A percentile compares a stretch with the other conserved stretches of the same genome.
Conservation (phyloP, 306 rosid genomes). For the Cajanus cajan region DNA sequence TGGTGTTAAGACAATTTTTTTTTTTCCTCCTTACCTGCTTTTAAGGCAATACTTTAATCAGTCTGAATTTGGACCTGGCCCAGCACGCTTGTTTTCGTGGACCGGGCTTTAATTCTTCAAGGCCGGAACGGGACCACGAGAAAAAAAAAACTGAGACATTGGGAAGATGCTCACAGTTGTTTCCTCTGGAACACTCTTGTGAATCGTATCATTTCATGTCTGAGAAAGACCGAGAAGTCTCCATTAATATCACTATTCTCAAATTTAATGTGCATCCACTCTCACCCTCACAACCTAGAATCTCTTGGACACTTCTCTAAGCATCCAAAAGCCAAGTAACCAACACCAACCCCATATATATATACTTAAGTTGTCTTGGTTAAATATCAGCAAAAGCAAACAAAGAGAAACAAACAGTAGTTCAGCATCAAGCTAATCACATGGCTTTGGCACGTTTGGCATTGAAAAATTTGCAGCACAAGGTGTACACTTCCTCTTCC, state of each 20-base stretch:
- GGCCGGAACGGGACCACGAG: not conserved
- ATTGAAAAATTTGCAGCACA: conserved; percentile 52
- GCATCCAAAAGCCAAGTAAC: conserved; percentile 27
- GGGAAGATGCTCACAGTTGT: not conserved
- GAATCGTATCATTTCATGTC: not conserved
- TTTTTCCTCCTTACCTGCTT: too few species aligned
- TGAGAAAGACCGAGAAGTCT: conserved; percentile 49
- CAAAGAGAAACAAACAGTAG: not conserved
- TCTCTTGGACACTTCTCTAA: conserved; percentile 50
- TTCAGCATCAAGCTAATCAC: not conserved
- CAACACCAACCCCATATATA: not conserved
- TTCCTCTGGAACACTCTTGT: conserved; percentile 39
- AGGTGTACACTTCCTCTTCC: conserved; percentile 38
- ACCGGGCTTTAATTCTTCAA: not conserved
- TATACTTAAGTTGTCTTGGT: conserved; percentile 32
- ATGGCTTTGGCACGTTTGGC: conserved; percentile 83
- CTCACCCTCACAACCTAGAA: conserved; percentile 31
- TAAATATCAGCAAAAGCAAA: not conserved
- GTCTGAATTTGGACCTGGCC: not conserved
- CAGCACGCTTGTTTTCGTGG: not conserved
- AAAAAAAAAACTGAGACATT: not conserved
- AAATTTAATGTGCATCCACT: not conserved
- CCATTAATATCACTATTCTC: not conserved
- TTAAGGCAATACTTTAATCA: too few species aligned
- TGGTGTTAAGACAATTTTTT: too few species aligned